These are phyloP conservation scores for Bertia moriformis DNA, from an alignment of 2,329 filamentous ascomycete genomes.

Conservation along the genomic window DNA sequence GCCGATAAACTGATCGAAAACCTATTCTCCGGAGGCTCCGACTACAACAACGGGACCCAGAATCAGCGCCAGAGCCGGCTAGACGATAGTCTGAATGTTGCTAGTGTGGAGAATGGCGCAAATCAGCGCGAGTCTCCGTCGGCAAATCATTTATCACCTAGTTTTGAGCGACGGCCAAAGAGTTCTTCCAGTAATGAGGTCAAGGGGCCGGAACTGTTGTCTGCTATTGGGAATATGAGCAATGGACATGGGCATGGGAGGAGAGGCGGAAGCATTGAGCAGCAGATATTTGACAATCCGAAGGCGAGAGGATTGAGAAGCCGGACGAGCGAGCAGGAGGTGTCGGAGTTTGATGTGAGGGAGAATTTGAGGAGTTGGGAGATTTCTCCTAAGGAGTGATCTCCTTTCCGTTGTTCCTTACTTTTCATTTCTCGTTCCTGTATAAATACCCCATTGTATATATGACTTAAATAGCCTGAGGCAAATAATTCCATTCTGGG, in stretches of 20 bases:
- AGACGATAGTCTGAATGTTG: neutral
- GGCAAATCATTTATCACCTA: neutral
- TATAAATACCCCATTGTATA: neutral
- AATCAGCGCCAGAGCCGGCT: neutral
- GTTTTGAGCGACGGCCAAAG: slow-evolving; percentile 13
- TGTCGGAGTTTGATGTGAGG: slow-evolving; percentile 28
- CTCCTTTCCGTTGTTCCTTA: slow-evolving; percentile 1
- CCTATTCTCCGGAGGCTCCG: slow-evolving; percentile 44
- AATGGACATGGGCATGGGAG: too few species aligned
- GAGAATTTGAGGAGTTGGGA: slow-evolving; percentile 31
- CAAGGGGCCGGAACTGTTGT: slow-evolving; percentile 13
- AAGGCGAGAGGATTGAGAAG: slow-evolving; percentile 16
- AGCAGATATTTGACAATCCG: slow-evolving; percentile 20
- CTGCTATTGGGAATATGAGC: slow-evolving; percentile 9
- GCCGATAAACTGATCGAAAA: slow-evolving; percentile 52
- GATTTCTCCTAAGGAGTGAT: slow-evolving; percentile 10
- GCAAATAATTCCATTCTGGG: neutral
- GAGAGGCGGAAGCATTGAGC: slow-evolving; percentile 22
- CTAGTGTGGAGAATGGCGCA: neutral
- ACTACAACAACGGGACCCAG: neutral
- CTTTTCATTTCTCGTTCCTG: slow-evolving; percentile 2
- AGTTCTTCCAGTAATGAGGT: slow-evolving; percentile 14
- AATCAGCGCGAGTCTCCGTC: neutral
- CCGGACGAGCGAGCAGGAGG: slow-evolving; percentile 15
- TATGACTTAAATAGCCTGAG: neutral